Conservation (phyloP, 202 grass and related monocot genomes). For the Panicum hallii region DNA sequence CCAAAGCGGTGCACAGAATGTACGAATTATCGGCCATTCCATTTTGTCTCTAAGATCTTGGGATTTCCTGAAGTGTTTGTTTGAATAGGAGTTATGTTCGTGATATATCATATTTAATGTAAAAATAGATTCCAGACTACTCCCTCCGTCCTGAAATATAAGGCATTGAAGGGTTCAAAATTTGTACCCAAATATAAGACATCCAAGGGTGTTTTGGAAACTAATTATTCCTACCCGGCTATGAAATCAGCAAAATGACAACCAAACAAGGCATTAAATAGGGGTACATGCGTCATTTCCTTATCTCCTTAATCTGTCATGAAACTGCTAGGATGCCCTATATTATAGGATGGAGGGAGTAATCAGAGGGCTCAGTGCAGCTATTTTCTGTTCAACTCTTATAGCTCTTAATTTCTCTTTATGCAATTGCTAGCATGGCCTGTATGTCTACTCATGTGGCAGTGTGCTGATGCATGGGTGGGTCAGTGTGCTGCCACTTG, state of each 20-base stretch:
- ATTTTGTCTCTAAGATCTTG: background rate
- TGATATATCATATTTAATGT: constrained; percentile 15
- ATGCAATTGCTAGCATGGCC: constrained; percentile 4
- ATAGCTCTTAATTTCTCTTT: constrained; percentile 19
- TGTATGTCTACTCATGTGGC: constrained; percentile 33
- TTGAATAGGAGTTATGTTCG: constrained; percentile 15
- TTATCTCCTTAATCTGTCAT: no score
- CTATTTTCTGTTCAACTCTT: constrained; percentile 34
- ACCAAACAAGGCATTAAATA: no score
- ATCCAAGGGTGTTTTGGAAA: no score
- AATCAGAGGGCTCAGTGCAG: background rate
- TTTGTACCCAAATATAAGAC: no score
- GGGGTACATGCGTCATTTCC: no score
- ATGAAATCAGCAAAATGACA: no score
- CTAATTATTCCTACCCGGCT: no score
- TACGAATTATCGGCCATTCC: constrained; percentile 36
- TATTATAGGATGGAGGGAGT: no score
- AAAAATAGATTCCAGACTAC: constrained; percentile 26
- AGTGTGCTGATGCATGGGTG: constrained; percentile 15
- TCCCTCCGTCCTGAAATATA: no score
- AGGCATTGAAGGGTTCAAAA: no score
- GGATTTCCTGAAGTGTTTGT: constrained; percentile 4
- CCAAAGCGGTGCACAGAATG: constrained; percentile 58
- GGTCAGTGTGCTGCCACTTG: background rate
- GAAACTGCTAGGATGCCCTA: no score